Percentiles rank a stretch among this genome's conserved stretches.
phyloP scores from a whole-genome alignment of 345 rosid species.

The Diplotaxis tenuifolia region DNA sequence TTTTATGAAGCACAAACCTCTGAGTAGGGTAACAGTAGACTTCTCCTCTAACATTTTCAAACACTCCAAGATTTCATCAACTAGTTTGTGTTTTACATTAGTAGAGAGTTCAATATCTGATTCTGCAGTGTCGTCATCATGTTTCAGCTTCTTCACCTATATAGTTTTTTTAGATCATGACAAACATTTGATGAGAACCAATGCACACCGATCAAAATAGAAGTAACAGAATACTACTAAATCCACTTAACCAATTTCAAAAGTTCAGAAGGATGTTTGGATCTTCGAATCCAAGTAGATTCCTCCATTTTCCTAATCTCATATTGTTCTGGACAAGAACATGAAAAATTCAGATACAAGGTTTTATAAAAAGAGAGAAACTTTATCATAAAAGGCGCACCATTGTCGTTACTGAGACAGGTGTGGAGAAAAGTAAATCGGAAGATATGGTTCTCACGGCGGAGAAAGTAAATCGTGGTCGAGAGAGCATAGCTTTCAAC shows the following conservation, averaged over 20 bases:
- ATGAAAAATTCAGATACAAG: background rate
- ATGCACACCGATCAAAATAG: background rate
- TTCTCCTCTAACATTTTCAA: conserved; percentile 48
- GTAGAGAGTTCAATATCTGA: conserved; percentile 46
- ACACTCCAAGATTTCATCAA: conserved; percentile 64
- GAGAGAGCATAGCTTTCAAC: too few relatives aligned
- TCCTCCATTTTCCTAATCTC: conserved; percentile 93
- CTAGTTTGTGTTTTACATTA: conserved; percentile 53
- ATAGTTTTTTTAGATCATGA: too few relatives aligned
- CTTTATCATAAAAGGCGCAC: conserved; percentile 9
- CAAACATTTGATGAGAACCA: too few relatives aligned
- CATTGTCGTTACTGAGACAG: conserved; percentile 49
- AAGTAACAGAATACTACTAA: background rate
- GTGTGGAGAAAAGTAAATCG: conserved; percentile 79
- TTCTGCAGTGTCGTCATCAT: conserved; percentile 43
- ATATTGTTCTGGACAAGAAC: conserved; percentile 51
- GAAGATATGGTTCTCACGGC: too few relatives aligned
- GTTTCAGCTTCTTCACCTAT: conserved; percentile 67
- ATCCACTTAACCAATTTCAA: conserved; percentile 51
- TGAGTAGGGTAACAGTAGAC: conserved; percentile 47
- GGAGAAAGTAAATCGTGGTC: too few relatives aligned
- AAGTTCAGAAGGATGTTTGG: conserved; percentile 59
- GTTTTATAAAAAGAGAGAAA: background rate
- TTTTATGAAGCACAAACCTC: conserved; percentile 67
- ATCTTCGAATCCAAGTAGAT: conserved; percentile 79